Percentiles rank a stretch among this genome's conserved stretches.
phyloP scores from a whole-genome alignment of 768 basidiomycete genomes.

The Hygrophorus pudorinus region DNA sequence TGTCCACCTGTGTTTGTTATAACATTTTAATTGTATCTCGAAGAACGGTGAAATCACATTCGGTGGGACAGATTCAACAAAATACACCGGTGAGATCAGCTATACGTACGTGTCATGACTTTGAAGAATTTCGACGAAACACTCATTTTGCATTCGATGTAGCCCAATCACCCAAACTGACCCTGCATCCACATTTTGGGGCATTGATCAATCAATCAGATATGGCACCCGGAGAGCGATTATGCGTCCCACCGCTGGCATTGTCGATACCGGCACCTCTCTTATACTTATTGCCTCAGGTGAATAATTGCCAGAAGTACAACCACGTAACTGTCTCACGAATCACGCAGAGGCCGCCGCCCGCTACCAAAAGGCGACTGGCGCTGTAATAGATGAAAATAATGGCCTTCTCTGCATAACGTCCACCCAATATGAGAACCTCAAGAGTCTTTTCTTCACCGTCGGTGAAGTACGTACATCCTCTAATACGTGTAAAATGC shows the following conservation, averaged over 20 bases:
- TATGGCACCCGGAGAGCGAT: slow-evolving; percentile 25
- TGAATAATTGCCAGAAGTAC: not conserved
- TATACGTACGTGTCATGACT: slow-evolving; percentile 22
- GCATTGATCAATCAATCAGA: slow-evolving; percentile 30
- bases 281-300: slow-evolving; percentile 22
- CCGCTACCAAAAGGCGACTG: slow-evolving; percentile 34
- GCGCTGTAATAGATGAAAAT: slow-evolving; percentile 28
- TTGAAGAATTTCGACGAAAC: slow-evolving; percentile 17
- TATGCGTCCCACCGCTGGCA: slow-evolving; percentile 24
- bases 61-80: too few species aligned
- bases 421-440: slow-evolving; percentile 33
- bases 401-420: slow-evolving; percentile 48
- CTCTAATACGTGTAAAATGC: too few species aligned
- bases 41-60: too few species aligned
- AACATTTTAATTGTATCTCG: too few species aligned
- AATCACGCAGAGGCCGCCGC: slow-evolving; percentile 23
- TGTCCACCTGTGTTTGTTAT: too few species aligned
- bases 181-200: slow-evolving; percentile 31
- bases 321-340: not conserved
- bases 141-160: too few species aligned
- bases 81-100: slow-evolving; percentile 13
- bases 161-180: slow-evolving; percentile 14
- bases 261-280: slow-evolving; percentile 29
- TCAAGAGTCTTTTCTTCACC: slow-evolving; percentile 50
- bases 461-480: too few species aligned